These are phyloP conservation scores for Millerozyma acaciae DNA, from an alignment of 805 yeast genomes.

Conservation along the genomic window DNA sequence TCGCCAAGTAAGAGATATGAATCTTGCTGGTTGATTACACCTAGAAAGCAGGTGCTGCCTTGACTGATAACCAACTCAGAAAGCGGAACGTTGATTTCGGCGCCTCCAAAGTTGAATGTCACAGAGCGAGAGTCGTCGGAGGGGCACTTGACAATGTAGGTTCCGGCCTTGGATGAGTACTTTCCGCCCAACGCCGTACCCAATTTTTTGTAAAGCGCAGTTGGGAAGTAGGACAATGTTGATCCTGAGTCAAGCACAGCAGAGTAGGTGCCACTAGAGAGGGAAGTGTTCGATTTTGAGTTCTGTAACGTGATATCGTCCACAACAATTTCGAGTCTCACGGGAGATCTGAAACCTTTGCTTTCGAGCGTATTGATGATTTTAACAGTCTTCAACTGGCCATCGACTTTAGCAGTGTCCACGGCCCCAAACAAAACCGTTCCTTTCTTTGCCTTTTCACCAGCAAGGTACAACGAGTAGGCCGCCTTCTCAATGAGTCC, in stretches of 20 bases:
- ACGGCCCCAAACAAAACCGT: constrained; percentile 41
- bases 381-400: constrained; percentile 30
- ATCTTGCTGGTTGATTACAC: constrained; percentile 17
- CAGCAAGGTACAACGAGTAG: constrained; percentile 36
- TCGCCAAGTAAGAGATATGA: constrained; percentile 54
- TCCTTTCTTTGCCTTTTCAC: constrained; percentile 22
- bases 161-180: constrained; percentile 39
- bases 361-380: constrained; percentile 38
- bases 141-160: constrained; percentile 46
- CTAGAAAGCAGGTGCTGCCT: constrained; percentile 22
- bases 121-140: constrained; percentile 20
- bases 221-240: constrained; percentile 42
- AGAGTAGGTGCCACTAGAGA: constrained; percentile 16
- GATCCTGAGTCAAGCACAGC: constrained; percentile 36
- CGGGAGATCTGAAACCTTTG: constrained; percentile 33
- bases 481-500: constrained; percentile 32
- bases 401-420: constrained; percentile 39
- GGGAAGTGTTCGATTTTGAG: constrained; percentile 7
- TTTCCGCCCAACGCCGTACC: constrained; percentile 39
- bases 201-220: constrained; percentile 25
- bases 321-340: constrained; percentile 48
- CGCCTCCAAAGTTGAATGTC: constrained; percentile 56
- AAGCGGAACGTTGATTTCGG: constrained; percentile 48
- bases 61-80: constrained; percentile 22
- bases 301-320: constrained; percentile 27